Conservation (phyloP, 176 grass and related monocot species). For the Cocos nucifera region DNA sequence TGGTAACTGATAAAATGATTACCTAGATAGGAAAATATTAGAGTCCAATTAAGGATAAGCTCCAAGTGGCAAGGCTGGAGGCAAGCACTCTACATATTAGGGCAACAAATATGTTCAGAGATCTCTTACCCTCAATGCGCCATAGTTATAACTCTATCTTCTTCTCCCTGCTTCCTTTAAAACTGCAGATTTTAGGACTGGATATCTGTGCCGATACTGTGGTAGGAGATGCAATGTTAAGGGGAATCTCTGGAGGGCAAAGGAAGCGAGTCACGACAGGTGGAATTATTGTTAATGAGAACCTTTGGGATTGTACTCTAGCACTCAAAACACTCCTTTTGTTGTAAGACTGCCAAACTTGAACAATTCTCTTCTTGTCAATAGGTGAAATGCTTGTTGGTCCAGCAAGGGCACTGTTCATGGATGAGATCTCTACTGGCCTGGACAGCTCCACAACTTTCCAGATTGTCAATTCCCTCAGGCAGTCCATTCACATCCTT, state of each 20-base stretch:
- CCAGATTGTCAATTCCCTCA: conserved; percentile 41
- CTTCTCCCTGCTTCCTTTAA: neutral
- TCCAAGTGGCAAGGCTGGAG: too few relatives aligned
- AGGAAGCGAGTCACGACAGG: conserved; percentile 46
- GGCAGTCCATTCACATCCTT: conserved; percentile 34
- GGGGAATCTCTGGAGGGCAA: conserved; percentile 44
- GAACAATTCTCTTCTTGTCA: too few relatives aligned
- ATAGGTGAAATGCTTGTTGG: conserved; percentile 57
- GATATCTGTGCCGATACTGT: conserved; percentile 33
- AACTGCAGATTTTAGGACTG: conserved; percentile 34
- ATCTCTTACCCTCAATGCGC: too few relatives aligned
- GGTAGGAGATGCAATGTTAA: conserved; percentile 36
- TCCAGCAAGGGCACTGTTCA: conserved; percentile 43
- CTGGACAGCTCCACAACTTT: conserved; percentile 61
- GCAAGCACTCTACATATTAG: too few relatives aligned
- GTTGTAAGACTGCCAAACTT: too few relatives aligned
- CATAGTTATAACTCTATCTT: neutral
- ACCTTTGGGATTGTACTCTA: too few relatives aligned
- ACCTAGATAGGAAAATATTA: too few relatives aligned
- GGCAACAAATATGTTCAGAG: too few relatives aligned
- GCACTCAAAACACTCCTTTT: too few relatives aligned
- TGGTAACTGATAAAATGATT: too few relatives aligned
- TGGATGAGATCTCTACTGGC: conserved; percentile 66
- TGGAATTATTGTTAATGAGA: neutral
- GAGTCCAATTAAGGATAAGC: too few relatives aligned